Conservation (phyloP, 176 grass and related monocot species). For the Oryza coarctata region DNA sequence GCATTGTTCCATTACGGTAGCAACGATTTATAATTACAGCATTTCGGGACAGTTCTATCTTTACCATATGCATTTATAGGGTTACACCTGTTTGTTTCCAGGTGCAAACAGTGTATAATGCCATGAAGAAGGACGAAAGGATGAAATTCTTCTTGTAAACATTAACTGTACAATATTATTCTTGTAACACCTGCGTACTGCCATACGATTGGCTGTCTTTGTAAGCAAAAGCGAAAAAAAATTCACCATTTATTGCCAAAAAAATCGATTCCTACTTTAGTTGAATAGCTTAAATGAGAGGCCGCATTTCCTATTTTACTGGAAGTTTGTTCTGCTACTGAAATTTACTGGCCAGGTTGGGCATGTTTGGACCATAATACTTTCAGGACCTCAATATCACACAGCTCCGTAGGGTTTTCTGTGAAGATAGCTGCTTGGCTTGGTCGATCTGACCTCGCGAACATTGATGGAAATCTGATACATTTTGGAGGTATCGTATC, state of each 20-base stretch:
- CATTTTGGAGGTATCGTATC: not conserved
- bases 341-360: not conserved
- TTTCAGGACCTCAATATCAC: not conserved
- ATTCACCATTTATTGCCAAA: not conserved
- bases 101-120: conserved; percentile 80
- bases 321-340: not conserved
- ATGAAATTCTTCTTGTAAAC: conserved; percentile 85
- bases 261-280: not conserved
- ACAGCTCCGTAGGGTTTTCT: not conserved
- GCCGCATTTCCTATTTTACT: not conserved
- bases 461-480: not conserved
- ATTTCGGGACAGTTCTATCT: not conserved
- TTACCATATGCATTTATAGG: not conserved
- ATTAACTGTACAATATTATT: not conserved
- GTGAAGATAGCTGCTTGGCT: not conserved
- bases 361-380: not conserved
- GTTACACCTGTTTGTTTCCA: conserved; percentile 18
- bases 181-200: not conserved
- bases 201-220: not conserved
- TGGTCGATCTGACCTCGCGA: not conserved
- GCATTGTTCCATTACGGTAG: not conserved
- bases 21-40: not conserved
- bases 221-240: not conserved
- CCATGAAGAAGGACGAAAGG: conserved; percentile 76
- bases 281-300: not conserved